Percentiles rank a stretch among this genome's conserved stretches.
Conservation (phyloP, 257 asterid species). For the Parsonsia alboflavescens region DNA sequence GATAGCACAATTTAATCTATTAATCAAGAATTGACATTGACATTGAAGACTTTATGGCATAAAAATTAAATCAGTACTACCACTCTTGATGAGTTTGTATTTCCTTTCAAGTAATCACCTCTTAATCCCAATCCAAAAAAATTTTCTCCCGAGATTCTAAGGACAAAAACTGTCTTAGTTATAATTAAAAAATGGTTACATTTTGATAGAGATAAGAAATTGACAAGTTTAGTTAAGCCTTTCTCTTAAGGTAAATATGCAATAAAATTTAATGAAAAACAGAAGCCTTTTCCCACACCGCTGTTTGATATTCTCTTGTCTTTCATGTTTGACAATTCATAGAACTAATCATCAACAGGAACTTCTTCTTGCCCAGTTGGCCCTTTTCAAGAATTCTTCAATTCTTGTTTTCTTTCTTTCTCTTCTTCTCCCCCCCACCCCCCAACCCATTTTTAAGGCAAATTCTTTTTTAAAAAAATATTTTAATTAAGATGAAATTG, state of each 20-base stretch:
- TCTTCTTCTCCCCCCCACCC: too few relatives aligned
- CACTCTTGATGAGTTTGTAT: slow-evolving; percentile 13
- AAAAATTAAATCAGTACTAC: background rate
- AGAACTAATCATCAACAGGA: background rate
- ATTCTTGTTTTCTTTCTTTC: too few relatives aligned
- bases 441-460: too few relatives aligned
- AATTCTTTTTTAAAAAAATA: too few relatives aligned
- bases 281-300: slow-evolving; percentile 8
- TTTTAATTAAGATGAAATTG: too few relatives aligned
- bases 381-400: slow-evolving; percentile 5
- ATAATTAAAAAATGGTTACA: slow-evolving; percentile 14
- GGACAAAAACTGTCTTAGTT: slow-evolving; percentile 3
- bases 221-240: slow-evolving; percentile 21
- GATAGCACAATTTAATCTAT: background rate
- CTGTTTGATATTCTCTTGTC: slow-evolving; percentile 28
- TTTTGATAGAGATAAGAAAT: slow-evolving; percentile 14
- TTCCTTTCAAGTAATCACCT: slow-evolving; percentile 8
- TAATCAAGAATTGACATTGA: slow-evolving; percentile 13
- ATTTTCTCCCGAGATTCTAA: slow-evolving; percentile 19
- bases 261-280: slow-evolving; percentile 24
- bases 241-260: slow-evolving; percentile 20
- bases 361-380: slow-evolving; percentile 13
- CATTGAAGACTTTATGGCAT: background rate
- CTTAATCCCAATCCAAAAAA: background rate
- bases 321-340: slow-evolving; percentile 22